Percentiles rank a stretch among this genome's conserved stretches.
Conservation (phyloP, 139 green algal species). For the Chlamydomonas sp. region DNA sequence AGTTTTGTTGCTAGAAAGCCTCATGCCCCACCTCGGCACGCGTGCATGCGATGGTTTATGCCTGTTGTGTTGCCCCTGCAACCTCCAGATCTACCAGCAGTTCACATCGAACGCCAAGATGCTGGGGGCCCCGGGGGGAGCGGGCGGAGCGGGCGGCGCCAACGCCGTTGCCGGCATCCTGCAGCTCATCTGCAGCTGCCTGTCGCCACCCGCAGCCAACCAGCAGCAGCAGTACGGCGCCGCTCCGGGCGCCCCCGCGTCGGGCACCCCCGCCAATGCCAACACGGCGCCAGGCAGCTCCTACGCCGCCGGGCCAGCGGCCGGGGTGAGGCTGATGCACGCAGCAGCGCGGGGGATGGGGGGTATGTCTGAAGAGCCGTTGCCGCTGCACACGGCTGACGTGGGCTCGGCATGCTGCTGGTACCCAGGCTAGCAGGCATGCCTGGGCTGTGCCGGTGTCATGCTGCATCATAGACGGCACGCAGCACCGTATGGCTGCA, state of each 20-base stretch:
- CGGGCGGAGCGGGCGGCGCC: neutral
- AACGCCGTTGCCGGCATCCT: neutral
- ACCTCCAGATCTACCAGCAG: too few relatives aligned
- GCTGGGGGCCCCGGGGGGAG: too few relatives aligned
- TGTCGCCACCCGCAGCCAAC: slow-evolving; percentile 3
- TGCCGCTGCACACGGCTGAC: too few relatives aligned
- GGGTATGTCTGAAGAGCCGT: neutral
- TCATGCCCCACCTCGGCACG: too few relatives aligned
- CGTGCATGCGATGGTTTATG: too few relatives aligned
- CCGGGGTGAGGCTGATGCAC: neutral
- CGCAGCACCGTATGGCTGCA: slow-evolving; percentile 12
- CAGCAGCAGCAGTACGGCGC: neutral
- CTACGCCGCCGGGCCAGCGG: neutral
- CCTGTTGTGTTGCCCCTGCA: too few relatives aligned
- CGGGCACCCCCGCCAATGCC: slow-evolving; percentile 11
- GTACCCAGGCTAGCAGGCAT: too few relatives aligned
- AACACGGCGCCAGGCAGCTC: neutral
- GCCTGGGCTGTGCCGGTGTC: neutral
- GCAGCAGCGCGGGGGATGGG: neutral
- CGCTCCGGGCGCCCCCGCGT: neutral
- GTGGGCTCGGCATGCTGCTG: too few relatives aligned
- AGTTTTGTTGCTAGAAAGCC: too few relatives aligned
- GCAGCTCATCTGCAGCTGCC: slow-evolving; percentile 35
- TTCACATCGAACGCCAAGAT: too few relatives aligned
- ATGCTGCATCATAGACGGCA: slow-evolving; percentile 11